phyloP scores from a whole-genome alignment of 768 basidiomycete species.

The Leucogyrophana mollusca region DNA sequence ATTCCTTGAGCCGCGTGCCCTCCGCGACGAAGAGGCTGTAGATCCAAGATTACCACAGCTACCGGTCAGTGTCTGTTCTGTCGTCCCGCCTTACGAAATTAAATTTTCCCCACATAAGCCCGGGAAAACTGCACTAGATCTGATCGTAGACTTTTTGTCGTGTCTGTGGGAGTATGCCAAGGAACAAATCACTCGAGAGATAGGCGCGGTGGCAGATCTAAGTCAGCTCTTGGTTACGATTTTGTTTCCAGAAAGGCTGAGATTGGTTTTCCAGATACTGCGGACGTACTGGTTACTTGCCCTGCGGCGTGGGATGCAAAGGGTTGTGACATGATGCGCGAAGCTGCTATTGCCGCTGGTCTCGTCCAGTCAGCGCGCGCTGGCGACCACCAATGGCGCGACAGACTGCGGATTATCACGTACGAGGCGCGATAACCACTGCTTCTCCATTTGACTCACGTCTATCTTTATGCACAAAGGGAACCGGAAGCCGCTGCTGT shows the following conservation, averaged over 20 bases:
- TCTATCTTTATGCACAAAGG: conserved; percentile 26
- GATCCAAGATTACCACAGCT: conserved; percentile 79
- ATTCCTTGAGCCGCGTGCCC: conserved; percentile 77
- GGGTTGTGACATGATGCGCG: conserved; percentile 84
- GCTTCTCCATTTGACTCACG: conserved; percentile 3
- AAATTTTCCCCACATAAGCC: conserved; percentile 39
- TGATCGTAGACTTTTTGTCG: conserved; percentile 81
- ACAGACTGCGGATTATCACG: conserved; percentile 82
- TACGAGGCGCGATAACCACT: conserved; percentile 25
- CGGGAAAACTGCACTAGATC: conserved; percentile 73
- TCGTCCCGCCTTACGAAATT: neutral
- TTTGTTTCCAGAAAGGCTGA: conserved; percentile 5
- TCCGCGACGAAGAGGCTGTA: conserved; percentile 67
- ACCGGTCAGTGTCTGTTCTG: conserved; percentile 52
- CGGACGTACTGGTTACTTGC: conserved; percentile 84
- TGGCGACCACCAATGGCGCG: conserved; percentile 74
- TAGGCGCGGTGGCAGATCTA: conserved; percentile 82
- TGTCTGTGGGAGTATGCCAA: conserved; percentile 87
- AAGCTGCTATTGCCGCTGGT: conserved; percentile 78
- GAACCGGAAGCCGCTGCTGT: conserved; percentile 88
- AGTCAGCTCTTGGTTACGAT: conserved; percentile 44
- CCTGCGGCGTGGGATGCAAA: conserved; percentile 91
- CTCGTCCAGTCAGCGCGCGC: conserved; percentile 71
- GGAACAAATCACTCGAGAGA: conserved; percentile 83
- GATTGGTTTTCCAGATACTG: conserved; percentile 52